Percentiles rank a stretch among this genome's conserved stretches.
These are phyloP conservation scores for Gymnopilus dilepis DNA, from an alignment of 768 basidiomycete genomes.

Conservation along the genomic window DNA sequence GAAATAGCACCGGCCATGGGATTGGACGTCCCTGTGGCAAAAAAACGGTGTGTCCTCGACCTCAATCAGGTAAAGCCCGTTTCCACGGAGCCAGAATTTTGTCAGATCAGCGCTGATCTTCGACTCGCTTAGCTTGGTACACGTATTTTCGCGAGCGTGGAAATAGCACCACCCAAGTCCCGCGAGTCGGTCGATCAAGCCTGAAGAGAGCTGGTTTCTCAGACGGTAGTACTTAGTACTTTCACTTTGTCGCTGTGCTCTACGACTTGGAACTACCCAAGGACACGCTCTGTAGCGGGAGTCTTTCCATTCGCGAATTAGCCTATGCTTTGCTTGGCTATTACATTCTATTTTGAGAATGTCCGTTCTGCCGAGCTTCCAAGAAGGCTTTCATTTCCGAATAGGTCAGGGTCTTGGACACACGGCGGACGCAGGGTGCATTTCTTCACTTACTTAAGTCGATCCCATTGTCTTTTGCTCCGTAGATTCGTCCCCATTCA, in stretches of 20 bases:
- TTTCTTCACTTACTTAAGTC: too few species aligned
- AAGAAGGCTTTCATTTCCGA: not conserved
- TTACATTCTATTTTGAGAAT: not conserved
- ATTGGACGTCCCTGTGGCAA: not conserved
- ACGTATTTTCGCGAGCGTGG: too few species aligned
- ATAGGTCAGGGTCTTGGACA: not conserved
- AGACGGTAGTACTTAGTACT: not conserved
- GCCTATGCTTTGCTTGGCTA: not conserved
- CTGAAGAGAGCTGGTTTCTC: too few species aligned
- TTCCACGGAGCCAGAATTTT: not conserved
- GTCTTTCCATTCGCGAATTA: not conserved
- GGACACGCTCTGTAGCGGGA: not conserved
- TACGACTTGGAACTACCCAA: not conserved
- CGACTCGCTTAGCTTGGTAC: not conserved
- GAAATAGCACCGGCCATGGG: not conserved
- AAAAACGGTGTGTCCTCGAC: not conserved
- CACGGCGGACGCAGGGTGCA: too few species aligned
- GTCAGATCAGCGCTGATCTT: not conserved
- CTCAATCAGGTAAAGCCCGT: not conserved
- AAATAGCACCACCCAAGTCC: not conserved
- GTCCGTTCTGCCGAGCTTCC: not conserved
- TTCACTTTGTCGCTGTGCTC: not conserved
- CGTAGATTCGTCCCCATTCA: too few species aligned
- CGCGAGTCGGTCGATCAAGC: too few species aligned
- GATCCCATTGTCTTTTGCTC: too few species aligned